These are phyloP conservation scores for Solanum lycopersicoides DNA, from an alignment of 257 asterid genomes.

Conservation along the genomic window DNA sequence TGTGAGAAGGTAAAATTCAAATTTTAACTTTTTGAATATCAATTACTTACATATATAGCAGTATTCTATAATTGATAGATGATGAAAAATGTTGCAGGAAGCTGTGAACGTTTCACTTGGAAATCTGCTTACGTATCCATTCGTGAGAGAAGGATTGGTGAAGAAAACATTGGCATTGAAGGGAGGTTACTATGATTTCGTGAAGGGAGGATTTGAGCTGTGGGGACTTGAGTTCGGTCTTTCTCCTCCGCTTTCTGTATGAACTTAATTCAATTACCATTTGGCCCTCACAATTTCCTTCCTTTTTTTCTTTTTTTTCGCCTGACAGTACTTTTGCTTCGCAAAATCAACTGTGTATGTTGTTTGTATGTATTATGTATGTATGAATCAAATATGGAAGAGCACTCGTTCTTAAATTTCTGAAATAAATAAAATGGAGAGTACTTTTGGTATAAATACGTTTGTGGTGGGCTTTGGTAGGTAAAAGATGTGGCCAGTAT, in stretches of 20 bases:
- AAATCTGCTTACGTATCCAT: conserved; percentile 74
- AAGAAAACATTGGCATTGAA: conserved; percentile 72
- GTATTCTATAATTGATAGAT: too few relatives aligned
- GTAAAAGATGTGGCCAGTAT: conserved; percentile 65
- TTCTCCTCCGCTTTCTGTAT: conserved; percentile 74
- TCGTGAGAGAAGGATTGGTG: conserved; percentile 84
- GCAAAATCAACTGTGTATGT: not conserved
- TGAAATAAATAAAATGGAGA: not conserved
- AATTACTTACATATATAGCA: too few relatives aligned
- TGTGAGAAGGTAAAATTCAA: conserved; percentile 56
- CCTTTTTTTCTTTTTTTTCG: not conserved
- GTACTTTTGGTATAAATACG: not conserved
- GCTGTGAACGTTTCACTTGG: conserved; percentile 93
- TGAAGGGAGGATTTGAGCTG: conserved; percentile 81
- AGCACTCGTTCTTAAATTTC: not conserved
- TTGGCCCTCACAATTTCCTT: not conserved
- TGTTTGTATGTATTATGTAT: not conserved
- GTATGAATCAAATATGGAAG: not conserved
- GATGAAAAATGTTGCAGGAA: conserved; percentile 36
- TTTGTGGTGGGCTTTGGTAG: conserved; percentile 33
- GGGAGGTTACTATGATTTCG: conserved; percentile 84
- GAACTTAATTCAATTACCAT: conserved; percentile 21
- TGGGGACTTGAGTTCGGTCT: conserved; percentile 81
- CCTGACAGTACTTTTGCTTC: not conserved
- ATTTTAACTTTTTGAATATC: not conserved